A percentile compares a stretch with the other conserved stretches of the same genome.
Conservation (phyloP, 805 yeast genomes). For the Kodamaea restingae region DNA sequence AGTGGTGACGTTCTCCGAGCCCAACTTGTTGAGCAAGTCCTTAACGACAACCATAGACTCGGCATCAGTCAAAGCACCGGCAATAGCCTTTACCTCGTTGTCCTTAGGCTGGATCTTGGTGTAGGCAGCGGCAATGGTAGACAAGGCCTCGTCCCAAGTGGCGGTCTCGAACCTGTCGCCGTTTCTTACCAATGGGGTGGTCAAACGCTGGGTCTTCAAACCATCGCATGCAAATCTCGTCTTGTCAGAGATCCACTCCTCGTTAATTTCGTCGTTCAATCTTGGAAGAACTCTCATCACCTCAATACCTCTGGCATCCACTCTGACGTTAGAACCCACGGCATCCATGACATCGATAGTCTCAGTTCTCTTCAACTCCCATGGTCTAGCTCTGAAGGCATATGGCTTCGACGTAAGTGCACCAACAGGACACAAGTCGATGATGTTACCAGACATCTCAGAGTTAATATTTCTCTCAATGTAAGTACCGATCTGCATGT, state of each 20-base stretch:
- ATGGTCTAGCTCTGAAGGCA: slow-evolving; percentile 89
- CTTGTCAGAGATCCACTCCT: slow-evolving; percentile 90
- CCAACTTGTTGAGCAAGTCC: slow-evolving; percentile 70
- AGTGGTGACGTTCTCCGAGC: slow-evolving; percentile 75
- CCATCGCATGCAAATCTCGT: slow-evolving; percentile 85
- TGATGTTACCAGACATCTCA: slow-evolving; percentile 81
- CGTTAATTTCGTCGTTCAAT: slow-evolving; percentile 79
- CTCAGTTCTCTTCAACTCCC: slow-evolving; percentile 90
- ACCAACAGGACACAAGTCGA: slow-evolving; percentile 89
- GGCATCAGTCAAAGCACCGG: slow-evolving; percentile 79
- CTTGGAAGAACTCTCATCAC: slow-evolving; percentile 86
- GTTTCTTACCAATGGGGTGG: slow-evolving; percentile 70
- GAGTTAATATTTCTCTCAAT: slow-evolving; percentile 79
- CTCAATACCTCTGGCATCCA: slow-evolving; percentile 82
- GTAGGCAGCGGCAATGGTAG: slow-evolving; percentile 62
- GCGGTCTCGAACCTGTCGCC: slow-evolving; percentile 69
- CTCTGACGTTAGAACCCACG: slow-evolving; percentile 76
- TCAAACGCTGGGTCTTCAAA: slow-evolving; percentile 77
- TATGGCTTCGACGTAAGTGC: slow-evolving; percentile 88
- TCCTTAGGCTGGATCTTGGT: slow-evolving; percentile 53
- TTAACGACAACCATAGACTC: slow-evolving; percentile 79
- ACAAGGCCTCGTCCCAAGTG: slow-evolving; percentile 84
- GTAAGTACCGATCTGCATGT: slow-evolving; percentile 87
- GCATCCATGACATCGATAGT: slow-evolving; percentile 82
- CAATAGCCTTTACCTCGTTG: slow-evolving; percentile 73